Conservation (phyloP, 73 alveolate species). For the Paramecium pentaurelia region DNA sequence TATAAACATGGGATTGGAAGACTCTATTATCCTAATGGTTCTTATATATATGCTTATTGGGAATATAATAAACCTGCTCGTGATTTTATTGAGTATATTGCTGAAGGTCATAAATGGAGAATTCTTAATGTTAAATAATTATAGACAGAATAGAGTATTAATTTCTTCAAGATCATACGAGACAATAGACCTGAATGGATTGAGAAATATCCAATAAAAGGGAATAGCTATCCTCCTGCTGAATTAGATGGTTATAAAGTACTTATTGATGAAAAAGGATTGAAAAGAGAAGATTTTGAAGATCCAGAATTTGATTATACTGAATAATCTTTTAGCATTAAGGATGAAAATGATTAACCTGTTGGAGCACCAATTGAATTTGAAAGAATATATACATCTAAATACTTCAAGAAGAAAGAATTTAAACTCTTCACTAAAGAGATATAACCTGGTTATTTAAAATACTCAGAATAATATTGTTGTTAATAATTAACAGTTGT, state of each 20-base stretch:
- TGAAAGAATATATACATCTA: neutral
- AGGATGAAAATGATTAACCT: neutral
- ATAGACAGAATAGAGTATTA: neutral
- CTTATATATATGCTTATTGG: slow-evolving; percentile 47
- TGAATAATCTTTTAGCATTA: neutral
- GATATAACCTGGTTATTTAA: neutral
- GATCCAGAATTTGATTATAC: slow-evolving; percentile 33
- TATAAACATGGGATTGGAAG: slow-evolving; percentile 56
- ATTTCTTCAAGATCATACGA: neutral
- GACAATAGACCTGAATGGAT: neutral
- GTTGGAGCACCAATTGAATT: slow-evolving; percentile 20
- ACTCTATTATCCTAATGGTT: slow-evolving; percentile 43
- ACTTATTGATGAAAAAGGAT: slow-evolving; percentile 32
- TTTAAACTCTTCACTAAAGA: slow-evolving; percentile 4
- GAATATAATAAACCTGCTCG: slow-evolving; percentile 35
- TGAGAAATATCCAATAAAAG: neutral
- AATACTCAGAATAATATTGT: slow-evolving; percentile 35
- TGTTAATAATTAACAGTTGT: neutral
- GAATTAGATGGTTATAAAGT: slow-evolving; percentile 27
- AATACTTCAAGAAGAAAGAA: neutral
- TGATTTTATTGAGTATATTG: slow-evolving; percentile 37
- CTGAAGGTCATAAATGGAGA: slow-evolving; percentile 18
- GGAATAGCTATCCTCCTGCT: slow-evolving; percentile 28
- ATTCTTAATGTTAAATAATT: neutral
- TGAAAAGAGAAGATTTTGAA: slow-evolving; percentile 53